A percentile compares a stretch with the other conserved stretches of the same genome.
Evolutionary conservation across 306 rosid genomes (phyloP).

Genomic region (Castanopsis chinensis): DNA sequence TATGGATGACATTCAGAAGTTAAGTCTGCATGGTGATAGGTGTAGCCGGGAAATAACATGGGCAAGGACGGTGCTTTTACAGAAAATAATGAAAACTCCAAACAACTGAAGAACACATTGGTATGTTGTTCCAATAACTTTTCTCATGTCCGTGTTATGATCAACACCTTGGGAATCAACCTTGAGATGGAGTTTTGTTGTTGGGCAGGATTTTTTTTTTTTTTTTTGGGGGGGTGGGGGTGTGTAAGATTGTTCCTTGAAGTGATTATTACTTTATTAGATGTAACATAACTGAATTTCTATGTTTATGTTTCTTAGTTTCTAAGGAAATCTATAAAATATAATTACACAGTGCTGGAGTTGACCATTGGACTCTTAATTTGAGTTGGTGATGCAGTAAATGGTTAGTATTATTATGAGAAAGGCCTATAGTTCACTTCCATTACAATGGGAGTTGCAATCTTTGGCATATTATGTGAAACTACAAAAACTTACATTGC

Average conservation of each 20-base stretch:
- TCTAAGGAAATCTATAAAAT: background rate
- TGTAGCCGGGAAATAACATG: conserved; percentile 57
- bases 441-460: background rate
- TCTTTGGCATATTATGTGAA: background rate
- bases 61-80: conserved; percentile 72
- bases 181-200: conserved; percentile 4
- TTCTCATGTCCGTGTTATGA: conserved; percentile 6
- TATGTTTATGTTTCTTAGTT: background rate
- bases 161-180: conserved; percentile 16
- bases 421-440: background rate
- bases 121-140: conserved; percentile 23
- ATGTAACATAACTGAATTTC: background rate
- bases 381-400: background rate
- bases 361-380: background rate
- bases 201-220: background rate
- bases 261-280: background rate
- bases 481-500: background rate
- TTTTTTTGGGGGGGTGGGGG: background rate
- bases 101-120: conserved; percentile 23
- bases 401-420: background rate
- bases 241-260: background rate
- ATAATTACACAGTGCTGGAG: background rate
- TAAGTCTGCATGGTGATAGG: conserved; percentile 59
- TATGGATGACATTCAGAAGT: conserved; percentile 46
- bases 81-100: conserved; percentile 50